Evolutionary conservation across 257 asterid genomes (phyloP).

Genomic region (Ophiorrhiza pumila): DNA sequence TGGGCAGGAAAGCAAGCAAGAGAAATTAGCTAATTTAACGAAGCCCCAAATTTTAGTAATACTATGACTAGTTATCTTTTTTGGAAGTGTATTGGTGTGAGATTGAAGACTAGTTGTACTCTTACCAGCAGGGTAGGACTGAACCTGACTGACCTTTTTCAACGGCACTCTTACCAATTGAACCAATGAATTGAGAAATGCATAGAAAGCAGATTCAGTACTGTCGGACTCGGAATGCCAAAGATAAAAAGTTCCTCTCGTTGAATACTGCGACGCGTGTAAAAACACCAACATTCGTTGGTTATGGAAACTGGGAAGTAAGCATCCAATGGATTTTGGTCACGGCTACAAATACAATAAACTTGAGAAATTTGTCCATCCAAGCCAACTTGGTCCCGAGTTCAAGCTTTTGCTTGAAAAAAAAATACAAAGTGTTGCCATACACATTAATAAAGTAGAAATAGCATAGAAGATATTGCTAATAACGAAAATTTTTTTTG

Average conservation of each 20-base stretch:
- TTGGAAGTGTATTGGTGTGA: background rate
- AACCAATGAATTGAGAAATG: background rate
- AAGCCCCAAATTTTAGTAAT: background rate
- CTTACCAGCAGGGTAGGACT: background rate
- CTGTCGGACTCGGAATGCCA: background rate
- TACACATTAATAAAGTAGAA: too few relatives aligned
- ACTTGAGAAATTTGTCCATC: too few relatives aligned
- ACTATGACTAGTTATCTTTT: background rate
- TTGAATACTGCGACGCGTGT: slow-evolving; percentile 10
- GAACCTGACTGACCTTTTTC: background rate
- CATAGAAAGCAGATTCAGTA: background rate
- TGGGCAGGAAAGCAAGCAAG: slow-evolving; percentile 5
- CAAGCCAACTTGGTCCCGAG: too few relatives aligned
- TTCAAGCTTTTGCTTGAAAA: too few relatives aligned
- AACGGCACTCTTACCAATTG: background rate
- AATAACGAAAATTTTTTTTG: too few relatives aligned
- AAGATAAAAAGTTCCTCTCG: background rate
- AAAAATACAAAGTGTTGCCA: too few relatives aligned
- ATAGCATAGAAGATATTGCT: too few relatives aligned
- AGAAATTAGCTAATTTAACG: background rate
- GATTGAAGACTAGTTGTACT: background rate
- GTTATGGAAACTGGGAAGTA: background rate
- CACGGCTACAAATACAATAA: too few relatives aligned
- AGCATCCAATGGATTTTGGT: too few relatives aligned
- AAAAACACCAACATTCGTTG: background rate